Conservation (phyloP, 163 green algal species). For the Volvox carteri region DNA sequence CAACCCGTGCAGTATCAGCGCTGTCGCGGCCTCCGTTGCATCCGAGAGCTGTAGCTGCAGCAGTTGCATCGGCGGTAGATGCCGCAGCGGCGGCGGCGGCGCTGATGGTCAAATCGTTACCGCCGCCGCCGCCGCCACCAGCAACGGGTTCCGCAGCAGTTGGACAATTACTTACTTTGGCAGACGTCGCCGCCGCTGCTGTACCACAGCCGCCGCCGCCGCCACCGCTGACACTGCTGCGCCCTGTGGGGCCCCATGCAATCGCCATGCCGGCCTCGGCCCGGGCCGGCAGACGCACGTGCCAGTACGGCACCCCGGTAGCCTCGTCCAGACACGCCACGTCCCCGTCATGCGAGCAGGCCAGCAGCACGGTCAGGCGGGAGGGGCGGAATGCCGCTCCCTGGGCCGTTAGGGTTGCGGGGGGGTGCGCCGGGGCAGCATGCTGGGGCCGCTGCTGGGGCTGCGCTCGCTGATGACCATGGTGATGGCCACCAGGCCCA, state of each 20-base stretch:
- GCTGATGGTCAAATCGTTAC: too few relatives aligned
- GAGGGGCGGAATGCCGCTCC: too few relatives aligned
- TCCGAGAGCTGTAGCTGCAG: too few relatives aligned
- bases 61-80: too few relatives aligned
- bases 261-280: constrained; percentile 67
- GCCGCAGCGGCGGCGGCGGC: too few relatives aligned
- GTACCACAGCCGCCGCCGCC: background rate
- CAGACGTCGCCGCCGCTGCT: background rate
- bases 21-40: too few relatives aligned
- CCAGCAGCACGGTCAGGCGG: constrained; percentile 35
- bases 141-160: too few relatives aligned
- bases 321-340: constrained; percentile 65
- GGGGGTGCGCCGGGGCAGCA: background rate
- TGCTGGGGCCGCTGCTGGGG: background rate
- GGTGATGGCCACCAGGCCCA: too few relatives aligned
- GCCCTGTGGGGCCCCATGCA: background rate
- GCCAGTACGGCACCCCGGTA: constrained; percentile 61
- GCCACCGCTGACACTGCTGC: background rate
- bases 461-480: background rate
- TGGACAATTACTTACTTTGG: too few relatives aligned
- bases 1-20: too few relatives aligned
- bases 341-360: constrained; percentile 75
- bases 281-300: constrained; percentile 49
- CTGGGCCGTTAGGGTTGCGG: background rate
- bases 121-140: too few relatives aligned